Base-by-base conservation (phyloP, 306 rosid species). In the Sicyos edulis region DNA sequence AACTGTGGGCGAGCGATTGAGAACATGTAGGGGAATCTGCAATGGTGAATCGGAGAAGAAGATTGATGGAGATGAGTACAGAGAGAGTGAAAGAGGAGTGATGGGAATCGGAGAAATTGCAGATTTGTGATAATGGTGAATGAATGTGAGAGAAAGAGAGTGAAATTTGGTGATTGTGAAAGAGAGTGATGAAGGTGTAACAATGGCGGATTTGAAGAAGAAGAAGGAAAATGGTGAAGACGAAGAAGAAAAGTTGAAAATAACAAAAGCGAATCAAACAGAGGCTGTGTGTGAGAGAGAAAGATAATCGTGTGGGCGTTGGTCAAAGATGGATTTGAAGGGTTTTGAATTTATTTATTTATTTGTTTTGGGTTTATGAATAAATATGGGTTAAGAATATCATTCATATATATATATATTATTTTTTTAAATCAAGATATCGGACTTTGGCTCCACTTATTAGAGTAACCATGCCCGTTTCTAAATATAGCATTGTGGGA, bases 1-100 rank as follows among this genome's bases (percentile, higher is more conserved):
- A 57, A 56, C 78, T 78, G 81, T 75, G 70, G 84, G 67, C 86
- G 92, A 85, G 82, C 80, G 88, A 86, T 81, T 83, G 72, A 69
- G 82, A 80, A 81, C 72, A 83, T 81, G 76, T 7, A 50, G 16
- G 45, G 6, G 8, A 88, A 93, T 37, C 82, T 87, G 76, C 49
- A 76, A 82, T 83, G 88, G 93, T 47, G 13, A 67, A 67, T 87
- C 76, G 82, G 89, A 26, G 60, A 64, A 40, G 17, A 26, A n/a
- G 32, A 12, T 40, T 2, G 68, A 34, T 8, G 15, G 22, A 40
- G 45, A 8, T 40, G 45, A 40, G 8, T 40, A 40, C 9, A 40
- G 45, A 40, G 45, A 40, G 45, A 57, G 65, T 21, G 21, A 7
- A 2, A 44, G 75, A 42, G 72, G 45, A 80, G 34, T 72, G 61